phyloP scores from a whole-genome alignment of 495 filamentous ascomycete genomes.

The Peziza echinospora region DNA sequence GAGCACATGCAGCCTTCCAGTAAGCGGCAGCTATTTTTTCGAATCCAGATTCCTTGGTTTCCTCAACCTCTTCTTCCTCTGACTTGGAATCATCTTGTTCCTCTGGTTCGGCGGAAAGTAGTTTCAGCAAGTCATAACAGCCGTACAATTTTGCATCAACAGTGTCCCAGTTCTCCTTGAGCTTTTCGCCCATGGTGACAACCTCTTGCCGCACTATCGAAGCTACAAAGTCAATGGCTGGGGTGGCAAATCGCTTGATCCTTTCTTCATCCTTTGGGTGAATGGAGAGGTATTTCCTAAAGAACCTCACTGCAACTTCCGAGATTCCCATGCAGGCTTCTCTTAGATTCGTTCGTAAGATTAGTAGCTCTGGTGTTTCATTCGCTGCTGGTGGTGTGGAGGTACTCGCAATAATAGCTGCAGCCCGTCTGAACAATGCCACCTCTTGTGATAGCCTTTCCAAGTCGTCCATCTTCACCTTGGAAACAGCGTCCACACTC shows the following conservation, averaged over 20 bases:
- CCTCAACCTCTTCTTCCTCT: not conserved
- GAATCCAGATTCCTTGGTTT: not conserved
- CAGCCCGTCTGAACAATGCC: conserved; percentile 1
- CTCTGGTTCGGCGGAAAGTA: not conserved
- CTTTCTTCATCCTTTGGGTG: not conserved
- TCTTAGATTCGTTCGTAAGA: not conserved
- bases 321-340: not conserved
- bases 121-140: not conserved
- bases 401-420: not conserved
- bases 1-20: conserved; percentile 15
- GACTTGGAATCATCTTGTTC: not conserved
- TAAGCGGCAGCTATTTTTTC: conserved; percentile 18
- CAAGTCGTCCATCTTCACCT: conserved; percentile 12
- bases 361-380: not conserved
- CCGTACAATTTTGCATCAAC: not conserved
- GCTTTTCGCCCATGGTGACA: not conserved
- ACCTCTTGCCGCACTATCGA: not conserved
- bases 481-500: conserved; percentile 9
- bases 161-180: not conserved
- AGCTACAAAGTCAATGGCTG: not conserved
- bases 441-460: conserved; percentile 15
- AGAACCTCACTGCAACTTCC: not conserved
- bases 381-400: not conserved
- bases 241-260: not conserved
- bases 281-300: not conserved